Percentiles rank a stretch among this genome's conserved stretches.
phyloP scores from a whole-genome alignment of 2,329 filamentous ascomycete genomes.

The Rhynchosporium graminicola region DNA sequence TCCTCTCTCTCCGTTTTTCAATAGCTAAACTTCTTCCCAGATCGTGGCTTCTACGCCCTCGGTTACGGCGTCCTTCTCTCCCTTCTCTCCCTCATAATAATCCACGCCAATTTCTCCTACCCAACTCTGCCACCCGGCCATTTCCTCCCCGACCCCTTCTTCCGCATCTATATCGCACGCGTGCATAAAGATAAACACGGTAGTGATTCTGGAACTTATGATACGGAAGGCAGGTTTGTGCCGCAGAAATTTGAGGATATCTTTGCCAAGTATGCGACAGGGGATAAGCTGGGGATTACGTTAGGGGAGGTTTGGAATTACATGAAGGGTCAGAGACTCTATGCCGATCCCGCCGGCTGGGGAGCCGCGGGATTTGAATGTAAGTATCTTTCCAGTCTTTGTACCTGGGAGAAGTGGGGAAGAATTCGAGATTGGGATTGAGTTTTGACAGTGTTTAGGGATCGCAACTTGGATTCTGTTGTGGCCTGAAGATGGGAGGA shows the following conservation, averaged over 20 bases:
- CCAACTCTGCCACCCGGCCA: constrained; percentile 45
- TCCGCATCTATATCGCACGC: constrained; percentile 41
- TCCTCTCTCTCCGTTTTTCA: too few species aligned
- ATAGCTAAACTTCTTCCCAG: too few species aligned
- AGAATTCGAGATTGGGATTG: neutral
- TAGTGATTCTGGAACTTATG: constrained; percentile 49
- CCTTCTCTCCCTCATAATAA: constrained; percentile 50
- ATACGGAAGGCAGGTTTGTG: constrained; percentile 50
- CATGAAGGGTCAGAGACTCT: constrained; percentile 45
- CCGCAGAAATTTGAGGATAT: constrained; percentile 54
- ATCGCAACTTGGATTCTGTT: constrained; percentile 53
- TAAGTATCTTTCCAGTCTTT: constrained; percentile 32
- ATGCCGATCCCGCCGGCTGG: constrained; percentile 48
- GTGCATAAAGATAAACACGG: constrained; percentile 47
- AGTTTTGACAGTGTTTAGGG: constrained; percentile 38
- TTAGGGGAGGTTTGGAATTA: constrained; percentile 42
- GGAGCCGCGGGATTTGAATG: constrained; percentile 38
- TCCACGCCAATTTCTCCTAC: constrained; percentile 52
- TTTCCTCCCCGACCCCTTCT: constrained; percentile 46
- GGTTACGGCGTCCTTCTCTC: constrained; percentile 49
- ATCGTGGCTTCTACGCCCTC: constrained; percentile 47
- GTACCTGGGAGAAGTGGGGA: too few species aligned
- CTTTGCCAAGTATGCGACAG: constrained; percentile 48
- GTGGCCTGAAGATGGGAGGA: constrained; percentile 55
- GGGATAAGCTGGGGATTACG: constrained; percentile 44